Conservation (phyloP, 2,329 filamentous ascomycete species). For the Hypoxylon sp. region DNA sequence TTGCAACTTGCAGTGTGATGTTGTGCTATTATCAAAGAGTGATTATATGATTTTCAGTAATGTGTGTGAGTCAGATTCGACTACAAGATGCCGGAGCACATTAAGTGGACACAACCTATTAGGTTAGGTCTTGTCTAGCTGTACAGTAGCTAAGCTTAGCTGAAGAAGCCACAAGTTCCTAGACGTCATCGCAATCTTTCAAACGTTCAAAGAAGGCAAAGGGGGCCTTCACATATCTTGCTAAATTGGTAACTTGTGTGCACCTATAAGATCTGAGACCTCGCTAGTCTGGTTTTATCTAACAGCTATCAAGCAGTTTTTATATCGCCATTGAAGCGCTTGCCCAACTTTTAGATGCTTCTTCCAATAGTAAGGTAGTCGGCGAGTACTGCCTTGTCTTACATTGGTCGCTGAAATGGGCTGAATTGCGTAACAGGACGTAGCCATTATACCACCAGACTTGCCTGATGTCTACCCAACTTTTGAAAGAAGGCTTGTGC, state of each 20-base stretch:
- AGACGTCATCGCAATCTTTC: background rate
- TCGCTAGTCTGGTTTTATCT: background rate
- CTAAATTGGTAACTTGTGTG: background rate
- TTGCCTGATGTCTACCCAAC: slow-evolving; percentile 1
- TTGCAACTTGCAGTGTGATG: background rate
- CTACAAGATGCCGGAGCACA: background rate
- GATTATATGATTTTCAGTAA: no score
- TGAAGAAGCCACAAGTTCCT: background rate
- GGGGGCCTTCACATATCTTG: background rate
- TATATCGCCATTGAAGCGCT: background rate
- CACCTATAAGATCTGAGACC: background rate
- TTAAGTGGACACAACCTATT: background rate
- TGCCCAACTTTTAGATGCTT: background rate
- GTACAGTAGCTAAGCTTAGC: background rate
- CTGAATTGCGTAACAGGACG: background rate
- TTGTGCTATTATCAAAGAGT: background rate
- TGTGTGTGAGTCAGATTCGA: background rate
- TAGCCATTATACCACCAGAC: background rate
- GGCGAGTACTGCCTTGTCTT: background rate
- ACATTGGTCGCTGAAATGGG: background rate
- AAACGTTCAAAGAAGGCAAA: background rate
- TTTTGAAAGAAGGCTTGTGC: background rate
- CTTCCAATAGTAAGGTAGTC: background rate
- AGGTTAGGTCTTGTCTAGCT: background rate
- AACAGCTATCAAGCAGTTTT: background rate